Base-by-base conservation (phyloP, 805 yeast genomes). In the Debaryomyces castellii region DNA sequence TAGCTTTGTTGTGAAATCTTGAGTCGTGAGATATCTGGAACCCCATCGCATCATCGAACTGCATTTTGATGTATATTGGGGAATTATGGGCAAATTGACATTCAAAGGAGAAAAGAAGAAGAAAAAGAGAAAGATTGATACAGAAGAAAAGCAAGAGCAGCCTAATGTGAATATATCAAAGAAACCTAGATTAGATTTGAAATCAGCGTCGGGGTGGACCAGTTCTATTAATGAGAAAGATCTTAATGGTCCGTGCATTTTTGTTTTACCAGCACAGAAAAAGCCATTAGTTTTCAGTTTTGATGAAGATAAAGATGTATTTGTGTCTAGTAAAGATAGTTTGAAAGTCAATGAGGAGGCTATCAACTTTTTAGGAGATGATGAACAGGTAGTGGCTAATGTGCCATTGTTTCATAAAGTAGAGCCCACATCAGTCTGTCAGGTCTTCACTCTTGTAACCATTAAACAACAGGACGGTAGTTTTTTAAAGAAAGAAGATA, bases 61-160 rank as follows among this genome's bases (percentile, higher is more conserved):
- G 4, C 3, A 6, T 5, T 12, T 18, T 3, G n/a, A 20, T 10
- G 3, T 35, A 6, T 20, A 9, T 11, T 17, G 16, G 17, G 22
- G 12, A 35, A 35, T 14, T 20, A 50, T 50, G 53, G 53, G 50
- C 18, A 50, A 48, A 36, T 43, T 50, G 14, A 44, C 38, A 23
- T 50, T 50, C 37, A 50, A 50, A 23, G 50, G 50, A 23, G 46
- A 45, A 14, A 46, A 46, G 40, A 45, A 48, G 40, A 42, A 45
- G 45, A 41, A 33, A 35, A 39, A 40, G 16, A 32, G 44, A 20
- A 30, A 30, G 14, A 10, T 25, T 9, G 24, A 3, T 3, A 10
- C 22, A 21, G 43, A 39, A 11, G 35, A 21, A 5, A 22, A 23
- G 10, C 17, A 21, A 8, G 37, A n/a, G 5, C 12, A 22, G n/a